These are phyloP conservation scores for Leccinum subtestaceum DNA, from an alignment of 768 basidiomycete species.

Conservation along the genomic window DNA sequence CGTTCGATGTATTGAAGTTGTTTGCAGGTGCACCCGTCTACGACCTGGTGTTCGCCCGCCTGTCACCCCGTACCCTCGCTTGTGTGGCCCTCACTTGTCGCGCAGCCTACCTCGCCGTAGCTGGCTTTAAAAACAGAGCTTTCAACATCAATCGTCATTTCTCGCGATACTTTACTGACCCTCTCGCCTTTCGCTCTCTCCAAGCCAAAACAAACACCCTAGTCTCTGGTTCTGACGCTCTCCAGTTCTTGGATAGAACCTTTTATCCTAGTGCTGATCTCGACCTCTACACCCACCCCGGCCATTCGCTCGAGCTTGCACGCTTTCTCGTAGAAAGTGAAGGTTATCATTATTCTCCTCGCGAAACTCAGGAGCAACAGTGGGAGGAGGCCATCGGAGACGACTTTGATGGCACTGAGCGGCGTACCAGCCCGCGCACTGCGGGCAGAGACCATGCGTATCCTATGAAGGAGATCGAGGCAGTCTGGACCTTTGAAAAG, in stretches of 20 bases:
- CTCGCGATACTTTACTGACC: conserved; percentile 35
- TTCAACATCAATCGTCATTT: conserved; percentile 38
- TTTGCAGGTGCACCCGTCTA: conserved; percentile 23
- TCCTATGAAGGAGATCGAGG: conserved; percentile 3
- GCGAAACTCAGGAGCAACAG: conserved; percentile 14
- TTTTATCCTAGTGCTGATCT: conserved; percentile 48
- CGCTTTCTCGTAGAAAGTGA: conserved; percentile 31
- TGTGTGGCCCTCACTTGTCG: conserved; percentile 24
- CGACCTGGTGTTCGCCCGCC: conserved; percentile 15
- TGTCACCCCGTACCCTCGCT: conserved; percentile 28
- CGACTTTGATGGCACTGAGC: conserved; percentile 19
- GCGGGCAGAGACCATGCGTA: background rate
- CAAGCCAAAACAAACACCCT: conserved; percentile 43
- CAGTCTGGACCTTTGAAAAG: conserved; percentile 28
- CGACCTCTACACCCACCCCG: conserved; percentile 46
- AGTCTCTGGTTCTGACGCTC: conserved; percentile 52
- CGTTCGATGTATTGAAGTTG: background rate
- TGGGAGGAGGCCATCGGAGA: conserved; percentile 11
- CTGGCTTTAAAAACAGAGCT: conserved; percentile 24
- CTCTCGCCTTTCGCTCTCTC: conserved; percentile 41
- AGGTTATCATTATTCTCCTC: conserved; percentile 32
- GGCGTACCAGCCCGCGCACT: background rate
- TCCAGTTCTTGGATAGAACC: conserved; percentile 49
- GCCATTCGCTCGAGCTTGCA: conserved; percentile 31
- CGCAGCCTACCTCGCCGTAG: conserved; percentile 10